phyloP scores from a whole-genome alignment of 1,284 basidiomycete genomes.

The Leucoagaricus sp. region DNA sequence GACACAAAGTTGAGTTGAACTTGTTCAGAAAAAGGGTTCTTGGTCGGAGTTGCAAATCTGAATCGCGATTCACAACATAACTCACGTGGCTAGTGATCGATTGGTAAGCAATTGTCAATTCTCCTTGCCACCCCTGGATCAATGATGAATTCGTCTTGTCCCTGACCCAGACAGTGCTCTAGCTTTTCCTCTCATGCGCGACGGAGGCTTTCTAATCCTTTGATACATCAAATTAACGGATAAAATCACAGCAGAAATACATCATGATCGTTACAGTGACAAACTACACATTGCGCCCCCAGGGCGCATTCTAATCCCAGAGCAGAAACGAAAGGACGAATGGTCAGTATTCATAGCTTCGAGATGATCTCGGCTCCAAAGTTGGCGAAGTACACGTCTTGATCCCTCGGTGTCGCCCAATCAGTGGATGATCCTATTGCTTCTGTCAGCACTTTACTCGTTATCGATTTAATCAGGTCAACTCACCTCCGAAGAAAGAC shows the following conservation, averaged over 20 bases:
- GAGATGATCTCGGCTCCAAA: constrained; percentile 52
- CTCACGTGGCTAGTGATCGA: constrained; percentile 11
- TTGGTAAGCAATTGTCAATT: constrained; percentile 9
- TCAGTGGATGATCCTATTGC: constrained; percentile 25
- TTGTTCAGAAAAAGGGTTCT: neutral
- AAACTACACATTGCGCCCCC: neutral
- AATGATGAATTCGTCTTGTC: too few species aligned
- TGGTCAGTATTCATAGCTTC: constrained; percentile 3
- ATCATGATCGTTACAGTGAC: neutral
- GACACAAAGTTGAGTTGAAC: neutral
- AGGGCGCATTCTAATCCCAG: neutral
- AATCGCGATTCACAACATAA: constrained; percentile 15
- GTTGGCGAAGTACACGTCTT: constrained; percentile 59
- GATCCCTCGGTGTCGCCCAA: constrained; percentile 57
- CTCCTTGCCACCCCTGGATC: too few species aligned
- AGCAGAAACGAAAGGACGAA: neutral
- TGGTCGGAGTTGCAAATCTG: constrained; percentile 1
- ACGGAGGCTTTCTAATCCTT: neutral
- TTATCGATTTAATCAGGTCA: neutral
- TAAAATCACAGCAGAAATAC: neutral
- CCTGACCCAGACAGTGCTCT: neutral
- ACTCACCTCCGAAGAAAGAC: constrained; percentile 54
- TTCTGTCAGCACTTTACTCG: neutral
- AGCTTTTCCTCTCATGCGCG: neutral
- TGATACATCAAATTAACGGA: neutral